phyloP scores from a whole-genome alignment of 2,329 filamentous ascomycete species.

The Chaetomiaceae sp. region DNA sequence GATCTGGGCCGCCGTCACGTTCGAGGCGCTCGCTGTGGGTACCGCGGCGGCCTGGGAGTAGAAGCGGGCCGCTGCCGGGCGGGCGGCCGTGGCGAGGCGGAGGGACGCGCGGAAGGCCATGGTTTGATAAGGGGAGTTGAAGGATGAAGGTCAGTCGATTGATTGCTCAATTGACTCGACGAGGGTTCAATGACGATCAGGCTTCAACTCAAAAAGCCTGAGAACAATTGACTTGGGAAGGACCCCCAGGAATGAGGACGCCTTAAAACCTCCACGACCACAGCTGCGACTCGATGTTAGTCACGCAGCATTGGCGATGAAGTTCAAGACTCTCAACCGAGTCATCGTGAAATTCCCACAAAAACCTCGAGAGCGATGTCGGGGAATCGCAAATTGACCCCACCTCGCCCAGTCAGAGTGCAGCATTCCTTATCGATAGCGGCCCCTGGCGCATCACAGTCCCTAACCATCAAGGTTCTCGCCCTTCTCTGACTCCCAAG shows the following conservation, averaged over 20 bases:
- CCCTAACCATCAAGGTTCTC: constrained; percentile 19
- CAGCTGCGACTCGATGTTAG: background rate
- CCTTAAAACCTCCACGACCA: background rate
- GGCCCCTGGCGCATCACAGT: background rate
- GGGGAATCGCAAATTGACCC: constrained; percentile 5
- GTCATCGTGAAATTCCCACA: constrained; percentile 4
- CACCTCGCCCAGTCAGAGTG: background rate
- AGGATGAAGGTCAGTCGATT: background rate
- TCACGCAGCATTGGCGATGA: background rate
- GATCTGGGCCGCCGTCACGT: constrained; percentile 30
- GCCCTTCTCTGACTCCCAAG: background rate
- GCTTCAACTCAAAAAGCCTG: background rate
- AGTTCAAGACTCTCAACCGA: background rate
- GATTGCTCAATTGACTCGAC: background rate
- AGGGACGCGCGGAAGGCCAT: constrained; percentile 41
- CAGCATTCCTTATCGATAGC: constrained; percentile 17
- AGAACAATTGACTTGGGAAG: constrained; percentile 1
- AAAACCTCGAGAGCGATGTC: constrained; percentile 15
- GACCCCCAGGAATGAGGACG: background rate
- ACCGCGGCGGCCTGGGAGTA: constrained; percentile 35
- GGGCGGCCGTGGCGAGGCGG: constrained; percentile 30
- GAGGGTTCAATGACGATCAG: background rate
- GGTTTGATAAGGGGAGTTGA: background rate
- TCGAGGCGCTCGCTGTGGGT: constrained; percentile 34
- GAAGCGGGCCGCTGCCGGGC: constrained; percentile 26